These are phyloP conservation scores for Candida sphagnicola DNA, from an alignment of 805 yeast genomes.

Conservation along the genomic window DNA sequence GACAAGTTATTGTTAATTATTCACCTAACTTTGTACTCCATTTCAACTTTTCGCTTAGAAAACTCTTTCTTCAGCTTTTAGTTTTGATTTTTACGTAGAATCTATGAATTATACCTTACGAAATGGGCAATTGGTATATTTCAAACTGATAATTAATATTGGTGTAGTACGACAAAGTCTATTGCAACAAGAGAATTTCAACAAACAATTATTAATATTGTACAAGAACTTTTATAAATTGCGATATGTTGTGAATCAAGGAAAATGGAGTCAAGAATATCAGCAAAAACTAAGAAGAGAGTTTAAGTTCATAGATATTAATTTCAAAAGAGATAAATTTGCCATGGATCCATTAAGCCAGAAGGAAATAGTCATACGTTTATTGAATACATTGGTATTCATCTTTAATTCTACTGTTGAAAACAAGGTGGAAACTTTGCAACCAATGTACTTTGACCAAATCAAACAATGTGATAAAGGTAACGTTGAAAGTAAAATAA, in stretches of 20 bases:
- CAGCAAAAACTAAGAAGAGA: slow-evolving; percentile 21
- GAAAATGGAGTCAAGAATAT: slow-evolving; percentile 11
- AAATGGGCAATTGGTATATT: slow-evolving; percentile 6
- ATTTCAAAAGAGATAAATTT: slow-evolving; percentile 2
- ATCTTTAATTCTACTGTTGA: slow-evolving; percentile 29
- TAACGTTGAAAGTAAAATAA: slow-evolving; percentile 17
- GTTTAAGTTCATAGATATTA: slow-evolving; percentile 17
- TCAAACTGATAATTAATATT: slow-evolving; percentile 8
- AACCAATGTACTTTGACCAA: slow-evolving; percentile 14
- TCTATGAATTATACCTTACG: not conserved
- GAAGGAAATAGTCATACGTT: slow-evolving; percentile 16
- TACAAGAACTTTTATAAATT: slow-evolving; percentile 32
- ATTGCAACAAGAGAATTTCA: slow-evolving; percentile 8
- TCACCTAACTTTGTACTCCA: no score
- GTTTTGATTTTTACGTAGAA: no score
- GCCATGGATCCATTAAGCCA: slow-evolving; percentile 4
- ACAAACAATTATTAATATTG: slow-evolving; percentile 12
- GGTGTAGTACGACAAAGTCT: not conserved
- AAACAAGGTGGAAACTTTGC: slow-evolving; percentile 7
- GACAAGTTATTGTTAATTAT: no score
- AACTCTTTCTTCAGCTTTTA: no score
- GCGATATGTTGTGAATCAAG: slow-evolving; percentile 20
- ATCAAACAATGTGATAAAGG: slow-evolving; percentile 10
- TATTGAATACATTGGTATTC: slow-evolving; percentile 25
- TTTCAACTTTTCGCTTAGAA: no score